Evolutionary conservation across 2,329 filamentous ascomycete genomes (phyloP).

Genomic region (Phialophora expanda): DNA sequence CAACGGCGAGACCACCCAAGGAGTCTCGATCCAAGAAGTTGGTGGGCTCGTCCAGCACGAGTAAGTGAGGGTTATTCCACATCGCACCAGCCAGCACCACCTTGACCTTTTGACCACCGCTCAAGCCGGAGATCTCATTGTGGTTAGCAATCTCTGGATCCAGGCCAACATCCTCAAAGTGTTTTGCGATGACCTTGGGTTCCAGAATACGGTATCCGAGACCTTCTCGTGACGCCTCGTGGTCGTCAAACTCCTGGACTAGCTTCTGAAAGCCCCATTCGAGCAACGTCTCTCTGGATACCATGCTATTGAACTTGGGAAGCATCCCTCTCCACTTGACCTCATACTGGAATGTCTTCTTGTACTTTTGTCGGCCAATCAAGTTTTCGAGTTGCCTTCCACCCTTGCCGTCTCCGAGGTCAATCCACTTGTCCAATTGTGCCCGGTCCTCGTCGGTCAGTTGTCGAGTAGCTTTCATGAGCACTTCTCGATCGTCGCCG

Average conservation of each 20-base stretch:
- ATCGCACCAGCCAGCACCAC: conserved; percentile 94
- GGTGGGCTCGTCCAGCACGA: conserved; percentile 97
- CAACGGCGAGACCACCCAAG: conserved; percentile 92
- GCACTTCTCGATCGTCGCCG: conserved; percentile 93
- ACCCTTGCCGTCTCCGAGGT: conserved; percentile 82
- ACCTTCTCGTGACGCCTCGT: conserved; percentile 97
- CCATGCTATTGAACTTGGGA: conserved; percentile 90
- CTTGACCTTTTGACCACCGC: conserved; percentile 98
- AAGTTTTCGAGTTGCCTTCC: conserved; percentile 79
- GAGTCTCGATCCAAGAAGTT: conserved; percentile 99
- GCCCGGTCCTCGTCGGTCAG: conserved; percentile 81
- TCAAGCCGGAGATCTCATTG: conserved; percentile 95
- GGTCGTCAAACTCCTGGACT: conserved; percentile 97
- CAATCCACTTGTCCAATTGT: conserved; percentile 90
- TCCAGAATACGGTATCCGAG: conserved; percentile 93
- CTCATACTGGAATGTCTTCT: conserved; percentile 70
- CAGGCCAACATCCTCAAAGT: conserved; percentile 95
- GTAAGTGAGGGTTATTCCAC: conserved; percentile 98
- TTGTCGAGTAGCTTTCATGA: conserved; percentile 95
- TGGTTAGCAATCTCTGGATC: conserved; percentile 98
- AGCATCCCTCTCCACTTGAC: conserved; percentile 84
- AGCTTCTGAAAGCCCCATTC: conserved; percentile 90
- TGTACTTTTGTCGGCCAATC: conserved; percentile 96
- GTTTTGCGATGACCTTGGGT: conserved; percentile 92
- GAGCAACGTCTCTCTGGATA: conserved; percentile 88